phyloP scores from a whole-genome alignment of 1,284 basidiomycete species.

The Austroboletus novae-zelandiae region DNA sequence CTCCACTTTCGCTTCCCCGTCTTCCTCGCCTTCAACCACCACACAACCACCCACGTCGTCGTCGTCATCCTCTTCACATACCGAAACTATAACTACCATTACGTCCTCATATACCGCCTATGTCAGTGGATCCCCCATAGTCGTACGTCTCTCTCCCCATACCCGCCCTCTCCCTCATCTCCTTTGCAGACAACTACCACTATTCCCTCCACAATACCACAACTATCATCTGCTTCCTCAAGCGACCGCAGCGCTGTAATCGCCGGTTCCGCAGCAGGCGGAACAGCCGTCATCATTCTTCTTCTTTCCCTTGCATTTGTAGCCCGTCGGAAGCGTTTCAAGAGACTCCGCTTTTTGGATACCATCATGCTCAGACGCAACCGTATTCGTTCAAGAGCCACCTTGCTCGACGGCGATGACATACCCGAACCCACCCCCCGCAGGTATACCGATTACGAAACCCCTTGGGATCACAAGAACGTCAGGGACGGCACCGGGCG shows the following conservation, averaged over 20 bases:
- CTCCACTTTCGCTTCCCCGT: neutral
- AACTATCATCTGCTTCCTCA: constrained; percentile 4
- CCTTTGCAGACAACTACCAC: constrained; percentile 11
- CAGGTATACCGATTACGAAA: constrained; percentile 32
- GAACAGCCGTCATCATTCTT: constrained; percentile 38
- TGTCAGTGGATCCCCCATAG: constrained; percentile 11
- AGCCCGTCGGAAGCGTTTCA: constrained; percentile 41
- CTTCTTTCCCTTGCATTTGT: constrained; percentile 40
- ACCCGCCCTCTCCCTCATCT: no score
- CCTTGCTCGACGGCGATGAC: constrained; percentile 46
- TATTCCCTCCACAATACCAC: constrained; percentile 19
- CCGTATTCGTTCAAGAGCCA: constrained; percentile 37
- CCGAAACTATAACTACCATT: constrained; percentile 13
- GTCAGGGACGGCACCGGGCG: neutral
- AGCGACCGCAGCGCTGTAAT: constrained; percentile 41
- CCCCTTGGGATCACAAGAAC: constrained; percentile 18
- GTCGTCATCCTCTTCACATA: neutral
- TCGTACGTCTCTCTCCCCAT: constrained; percentile 12
- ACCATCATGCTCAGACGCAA: constrained; percentile 30
- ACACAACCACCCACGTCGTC: no score
- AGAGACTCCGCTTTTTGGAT: constrained; percentile 38
- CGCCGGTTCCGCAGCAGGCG: constrained; percentile 46
- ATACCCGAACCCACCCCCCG: constrained; percentile 25
- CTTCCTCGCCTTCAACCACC: constrained; percentile 1
- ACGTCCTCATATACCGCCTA: constrained; percentile 20